phyloP scores from a whole-genome alignment of 306 rosid genomes.

The Mimosa pudica region DNA sequence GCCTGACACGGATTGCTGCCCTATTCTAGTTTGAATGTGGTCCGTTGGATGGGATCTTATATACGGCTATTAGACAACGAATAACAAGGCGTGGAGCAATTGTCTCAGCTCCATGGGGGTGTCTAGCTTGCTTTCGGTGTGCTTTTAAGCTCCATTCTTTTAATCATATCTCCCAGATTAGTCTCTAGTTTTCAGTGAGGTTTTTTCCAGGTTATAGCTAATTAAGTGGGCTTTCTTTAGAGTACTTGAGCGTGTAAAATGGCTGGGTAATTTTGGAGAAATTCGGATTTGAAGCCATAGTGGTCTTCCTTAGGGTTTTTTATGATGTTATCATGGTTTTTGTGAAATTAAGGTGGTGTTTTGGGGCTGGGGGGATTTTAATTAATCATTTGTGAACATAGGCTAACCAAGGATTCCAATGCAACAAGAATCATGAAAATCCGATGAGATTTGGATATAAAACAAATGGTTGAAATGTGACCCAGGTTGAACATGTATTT shows the following conservation, averaged over 20 bases:
- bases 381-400: neutral
- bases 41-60: conserved; percentile 54
- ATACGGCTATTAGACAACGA: conserved; percentile 49
- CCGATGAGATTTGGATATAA: conserved; percentile 32
- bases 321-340: conserved; percentile 56
- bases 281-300: conserved; percentile 49
- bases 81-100: conserved; percentile 29
- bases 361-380: neutral
- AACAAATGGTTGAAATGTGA: conserved; percentile 34
- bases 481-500: conserved; percentile 64
- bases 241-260: neutral
- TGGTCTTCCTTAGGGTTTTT: conserved; percentile 71
- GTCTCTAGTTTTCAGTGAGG: neutral
- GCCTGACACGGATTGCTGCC: conserved; percentile 59
- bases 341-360: conserved; percentile 45
- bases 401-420: conserved; percentile 46
- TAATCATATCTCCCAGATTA: conserved; percentile 31
- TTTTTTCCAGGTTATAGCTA: conserved; percentile 39
- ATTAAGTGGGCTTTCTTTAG: conserved; percentile 64
- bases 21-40: conserved; percentile 51
- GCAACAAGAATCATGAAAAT: conserved; percentile 49
- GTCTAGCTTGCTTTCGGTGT: conserved; percentile 51
- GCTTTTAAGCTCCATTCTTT: conserved; percentile 66
- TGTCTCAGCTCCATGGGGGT: conserved; percentile 10
- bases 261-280: conserved; percentile 33